Base-by-base conservation (phyloP, 2,329 filamentous ascomycete species). In the Penicillium sp. region DNA sequence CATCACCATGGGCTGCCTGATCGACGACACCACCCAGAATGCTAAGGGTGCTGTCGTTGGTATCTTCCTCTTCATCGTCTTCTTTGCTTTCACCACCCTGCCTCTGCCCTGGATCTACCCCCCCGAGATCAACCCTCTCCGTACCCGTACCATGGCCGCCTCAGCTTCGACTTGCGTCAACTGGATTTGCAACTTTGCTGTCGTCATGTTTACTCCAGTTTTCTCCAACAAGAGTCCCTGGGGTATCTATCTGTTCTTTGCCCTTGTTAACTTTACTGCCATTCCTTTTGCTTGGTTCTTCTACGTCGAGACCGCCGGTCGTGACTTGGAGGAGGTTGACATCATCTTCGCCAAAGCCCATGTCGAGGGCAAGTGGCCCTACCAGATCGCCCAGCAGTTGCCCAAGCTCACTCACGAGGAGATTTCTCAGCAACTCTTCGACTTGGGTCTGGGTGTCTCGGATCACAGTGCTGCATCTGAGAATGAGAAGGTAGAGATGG, bases 11-110 rank as follows among this genome's bases (percentile, higher is more conserved):
- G 63, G 55, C 18, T 67, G 64, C 12, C 54, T 66, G 47, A 62
- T 67, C 28, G 59, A 59, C 1, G 60, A 52, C 3, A 55, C 33
- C 12, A 16, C 40, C 1, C 48, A 55, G 12, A 54, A 57, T 11
- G 62, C 63, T 5, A 65, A 64, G 48, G 64, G 66, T 40, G 63
- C 65, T 16, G 61, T 61, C 3, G 58, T 66, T 3, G 62, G 64
- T 84, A 24, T 87, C 16, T 87, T 87, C 69, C 80, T 80, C 5
- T 88, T 85, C 70, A 86, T 86, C 59, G 82, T 83, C 3, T 83
- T 82, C 53, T 87, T 86, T 59, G 84, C 83, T 20, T 82, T 83
- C 0, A 85, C 81, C 1, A 85, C 81, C 80, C 65, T 85, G 3
- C 82, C 83, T 16, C 75, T 85, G 21, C 83, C 83, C 0, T 87